Evolutionary conservation across 2,329 filamentous ascomycete species (phyloP), one percentile per base, ranked within the genome.

Genomic region (Purpureocillium lavendulum): DNA sequence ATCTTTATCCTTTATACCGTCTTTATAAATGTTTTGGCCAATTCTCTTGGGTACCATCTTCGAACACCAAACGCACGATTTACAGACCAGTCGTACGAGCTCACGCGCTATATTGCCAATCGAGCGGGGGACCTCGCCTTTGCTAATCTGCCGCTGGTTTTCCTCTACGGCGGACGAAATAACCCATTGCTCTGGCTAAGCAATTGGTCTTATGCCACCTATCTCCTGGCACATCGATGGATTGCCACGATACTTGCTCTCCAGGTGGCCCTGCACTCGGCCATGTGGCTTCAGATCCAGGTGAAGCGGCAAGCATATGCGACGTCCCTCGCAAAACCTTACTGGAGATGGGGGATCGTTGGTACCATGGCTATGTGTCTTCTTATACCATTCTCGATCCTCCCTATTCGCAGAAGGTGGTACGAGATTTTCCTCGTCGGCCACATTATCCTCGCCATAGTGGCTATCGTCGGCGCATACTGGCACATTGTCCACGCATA

Each of bases 161-260:
- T 73, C 11, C 57, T 75, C 3, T 72, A 66, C 39, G 57, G 64
- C 0, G 55, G 61, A 0, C 55, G 71, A 1, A 73, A 75, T 45
- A 73, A 68, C 39, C 16, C 73, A 3, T 57, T 72, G 0, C 57
- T 73, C 0, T 67, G 61, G 54, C 31, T 71, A 2, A 72, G 71
- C 1, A 61, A 68, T 45, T 74, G 70, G 69, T 64, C 58, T 1
- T 64, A 70, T 43, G 60, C 61, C 0, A 74, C 71, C 0, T 73
- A 60, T 38, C 43, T 73, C 3, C 49, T 73, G 0, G 54, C 73
- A 0, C 71, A 76, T 44, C 59, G 69, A 10, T 73, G 67, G 67
- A 52, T 70, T 2, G 70, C 69, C 1, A 52, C 60, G 16, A 55
- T 75, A 7, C 63, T 58, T 18, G 61, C 62, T 1, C 33, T 73